Base-by-base conservation (phyloP, 2,329 filamentous ascomycete genomes). In the Xylariaceae sp. region DNA sequence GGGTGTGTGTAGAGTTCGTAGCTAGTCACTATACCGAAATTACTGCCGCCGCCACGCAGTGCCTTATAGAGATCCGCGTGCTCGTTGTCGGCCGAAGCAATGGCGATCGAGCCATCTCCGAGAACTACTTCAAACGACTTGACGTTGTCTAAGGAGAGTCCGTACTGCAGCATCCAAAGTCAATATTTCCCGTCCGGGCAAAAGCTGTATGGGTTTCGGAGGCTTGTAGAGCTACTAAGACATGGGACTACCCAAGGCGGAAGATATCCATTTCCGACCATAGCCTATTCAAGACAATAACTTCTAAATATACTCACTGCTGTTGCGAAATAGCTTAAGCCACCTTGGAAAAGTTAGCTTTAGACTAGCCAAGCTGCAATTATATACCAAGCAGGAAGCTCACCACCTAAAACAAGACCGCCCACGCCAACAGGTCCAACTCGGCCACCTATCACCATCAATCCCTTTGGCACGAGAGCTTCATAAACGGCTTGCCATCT, bases 11-110 rank as follows among this genome's bases (percentile, higher is more conserved):
- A 63, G 20, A 67, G 51, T 24, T 66, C 64, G 48, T 68, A 69
- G 20, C 43, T 59, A 6, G 70, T 72, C 1, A 71, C 64, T 18
- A 71, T 65, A 8, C 67, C 69, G 36, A 71, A 67, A 40, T 70
- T 72, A 41, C 59, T 63, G 16, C 45, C 42, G 7, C 61, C 33
- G 44, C 63, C 50, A 58, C 65, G 53, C 48, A 72, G 55, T 4
- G 64, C 67, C 23, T 60, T 63, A 50, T 67, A 70, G 4, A 71
- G 51, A 32, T 70, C 68, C 9, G 60, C 60, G 23, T 64, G 47
- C 15, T 60, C 37, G 33, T 67, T 68, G 27, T 59, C 54, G 40
- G 62, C 49, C 1, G 63, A 55, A 26, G 64, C 63, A 13, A 47
- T 66, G 29, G 64, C 59, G n/a, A 67, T 61, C 4, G 52, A 55